A percentile compares a stretch with the other conserved stretches of the same genome.
phyloP scores from a whole-genome alignment of 2,329 filamentous ascomycete species.

The Achaetomium macrosporum region DNA sequence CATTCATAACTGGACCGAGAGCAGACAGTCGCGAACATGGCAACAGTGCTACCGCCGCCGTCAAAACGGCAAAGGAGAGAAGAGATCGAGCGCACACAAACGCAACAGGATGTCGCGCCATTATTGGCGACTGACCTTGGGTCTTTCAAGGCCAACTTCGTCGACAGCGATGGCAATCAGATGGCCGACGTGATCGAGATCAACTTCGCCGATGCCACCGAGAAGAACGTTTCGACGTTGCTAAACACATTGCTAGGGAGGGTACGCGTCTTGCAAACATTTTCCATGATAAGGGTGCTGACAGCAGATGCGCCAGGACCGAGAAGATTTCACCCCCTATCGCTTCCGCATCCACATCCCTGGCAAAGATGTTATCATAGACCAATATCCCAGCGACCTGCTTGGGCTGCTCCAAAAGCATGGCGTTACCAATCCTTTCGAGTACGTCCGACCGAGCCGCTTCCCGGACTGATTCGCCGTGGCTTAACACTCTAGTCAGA shows the following conservation, averaged over 20 bases:
- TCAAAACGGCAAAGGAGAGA: conserved; percentile 77
- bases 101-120: conserved; percentile 68
- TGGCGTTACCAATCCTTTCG: conserved; percentile 53
- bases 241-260: conserved; percentile 78
- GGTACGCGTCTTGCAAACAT: conserved; percentile 39
- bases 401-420: conserved; percentile 49
- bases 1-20: neutral
- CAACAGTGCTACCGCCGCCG: conserved; percentile 32
- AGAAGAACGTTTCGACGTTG: conserved; percentile 83
- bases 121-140: conserved; percentile 64
- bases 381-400: conserved; percentile 51
- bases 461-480: too few species aligned
- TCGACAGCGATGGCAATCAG: conserved; percentile 72
- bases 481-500: conserved; percentile 28
- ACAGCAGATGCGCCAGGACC: conserved; percentile 34
- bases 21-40: conserved; percentile 21
- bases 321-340: conserved; percentile 56
- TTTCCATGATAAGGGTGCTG: neutral
- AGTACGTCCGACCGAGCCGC: conserved; percentile 34
- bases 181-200: conserved; percentile 65
- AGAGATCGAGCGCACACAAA: conserved; percentile 61
- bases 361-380: conserved; percentile 46
- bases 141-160: conserved; percentile 79
- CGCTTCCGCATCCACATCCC: conserved; percentile 56
- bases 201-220: conserved; percentile 74